A percentile compares a stretch with the other conserved stretches of the same genome.
Evolutionary conservation across 345 rosid genomes (phyloP).

Genomic region (Populus tremula): DNA sequence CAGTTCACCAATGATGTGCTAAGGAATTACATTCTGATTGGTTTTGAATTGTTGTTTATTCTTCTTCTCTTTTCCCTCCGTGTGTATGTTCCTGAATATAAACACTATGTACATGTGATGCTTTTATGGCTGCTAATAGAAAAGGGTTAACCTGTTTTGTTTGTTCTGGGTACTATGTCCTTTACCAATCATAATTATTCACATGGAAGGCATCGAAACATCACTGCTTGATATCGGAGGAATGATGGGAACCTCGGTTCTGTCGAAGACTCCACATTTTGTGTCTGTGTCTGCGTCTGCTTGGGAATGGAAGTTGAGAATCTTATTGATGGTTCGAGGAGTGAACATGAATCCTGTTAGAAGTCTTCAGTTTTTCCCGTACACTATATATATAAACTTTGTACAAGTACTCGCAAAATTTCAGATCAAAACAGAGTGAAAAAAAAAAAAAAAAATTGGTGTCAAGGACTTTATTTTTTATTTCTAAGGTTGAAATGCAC

Average conservation of each 20-base stretch:
- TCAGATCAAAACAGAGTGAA: too few relatives aligned
- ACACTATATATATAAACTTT: too few relatives aligned
- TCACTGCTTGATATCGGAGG: not conserved
- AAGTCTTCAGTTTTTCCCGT: too few relatives aligned
- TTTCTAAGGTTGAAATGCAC: too few relatives aligned
- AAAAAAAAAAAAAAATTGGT: too few relatives aligned
- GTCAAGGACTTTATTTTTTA: too few relatives aligned
- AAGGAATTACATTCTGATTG: not conserved
- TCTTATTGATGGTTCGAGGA: not conserved
- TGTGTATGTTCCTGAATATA: not conserved
- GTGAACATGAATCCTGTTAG: not conserved
- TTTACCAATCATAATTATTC: not conserved
- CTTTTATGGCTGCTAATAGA: not conserved
- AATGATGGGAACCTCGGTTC: not conserved
- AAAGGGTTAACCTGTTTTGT: not conserved
- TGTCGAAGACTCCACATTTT: not conserved
- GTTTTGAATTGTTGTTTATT: not conserved
- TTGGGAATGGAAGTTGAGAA: not conserved
- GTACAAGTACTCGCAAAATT: too few relatives aligned
- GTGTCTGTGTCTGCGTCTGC: not conserved
- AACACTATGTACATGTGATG: not conserved
- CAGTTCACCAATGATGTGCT: not conserved
- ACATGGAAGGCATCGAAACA: not conserved
- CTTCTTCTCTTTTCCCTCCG: not conserved
- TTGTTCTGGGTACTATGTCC: not conserved